Conservation (phyloP, 805 yeast genomes). For the Lipomyces starkeyi region DNA sequence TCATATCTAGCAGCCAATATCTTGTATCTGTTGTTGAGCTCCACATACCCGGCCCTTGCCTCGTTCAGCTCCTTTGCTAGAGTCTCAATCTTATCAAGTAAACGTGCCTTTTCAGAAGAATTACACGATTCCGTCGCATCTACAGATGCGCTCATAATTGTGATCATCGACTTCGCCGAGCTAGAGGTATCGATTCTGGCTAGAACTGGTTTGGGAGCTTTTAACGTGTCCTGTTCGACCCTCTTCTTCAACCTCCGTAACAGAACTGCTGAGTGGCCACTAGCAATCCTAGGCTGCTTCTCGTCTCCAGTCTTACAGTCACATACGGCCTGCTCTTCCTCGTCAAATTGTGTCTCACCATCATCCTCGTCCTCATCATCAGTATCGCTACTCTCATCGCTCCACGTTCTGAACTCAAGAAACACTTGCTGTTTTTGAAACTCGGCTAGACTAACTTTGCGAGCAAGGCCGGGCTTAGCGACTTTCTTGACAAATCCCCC, state of each 20-base stretch:
- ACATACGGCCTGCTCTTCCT: background rate
- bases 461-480: background rate
- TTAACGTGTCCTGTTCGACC: background rate
- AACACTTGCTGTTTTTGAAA: background rate
- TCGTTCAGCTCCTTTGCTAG: background rate
- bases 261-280: background rate
- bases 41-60: background rate
- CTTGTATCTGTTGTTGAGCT: background rate
- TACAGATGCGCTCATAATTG: background rate
- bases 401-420: conserved; percentile 1
- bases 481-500: background rate
- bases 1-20: background rate
- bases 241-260: background rate
- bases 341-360: background rate
- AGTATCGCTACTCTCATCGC: background rate
- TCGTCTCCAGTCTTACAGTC: background rate
- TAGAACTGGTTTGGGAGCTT: background rate
- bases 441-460: background rate
- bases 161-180: background rate
- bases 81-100: background rate
- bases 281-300: background rate
- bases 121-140: background rate
- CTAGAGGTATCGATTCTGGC: background rate
- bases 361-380: background rate
- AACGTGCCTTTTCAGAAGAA: background rate